Conservation (phyloP, 2,329 filamentous ascomycete genomes). For the Arthrobotrys musiformis region DNA sequence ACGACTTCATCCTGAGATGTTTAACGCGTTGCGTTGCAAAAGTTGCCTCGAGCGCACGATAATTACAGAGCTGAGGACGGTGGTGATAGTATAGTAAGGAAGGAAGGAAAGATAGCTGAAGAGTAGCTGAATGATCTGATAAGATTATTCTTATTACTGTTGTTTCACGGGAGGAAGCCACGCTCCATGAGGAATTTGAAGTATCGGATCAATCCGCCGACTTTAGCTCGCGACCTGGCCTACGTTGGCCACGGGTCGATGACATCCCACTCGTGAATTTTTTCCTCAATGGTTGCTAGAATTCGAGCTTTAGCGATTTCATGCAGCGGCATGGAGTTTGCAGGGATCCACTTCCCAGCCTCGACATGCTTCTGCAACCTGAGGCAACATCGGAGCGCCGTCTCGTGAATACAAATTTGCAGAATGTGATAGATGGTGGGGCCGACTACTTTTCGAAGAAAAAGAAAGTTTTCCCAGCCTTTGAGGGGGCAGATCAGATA, state of each 20-base stretch:
- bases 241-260: constrained; percentile 6
- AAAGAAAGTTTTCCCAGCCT: constrained; percentile 30
- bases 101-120: constrained; percentile 16
- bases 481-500: constrained; percentile 43
- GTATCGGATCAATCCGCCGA: constrained; percentile 42
- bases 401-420: constrained; percentile 8
- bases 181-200: constrained; percentile 4
- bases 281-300: constrained; percentile 12
- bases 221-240: constrained; percentile 9
- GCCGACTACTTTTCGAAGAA: background rate
- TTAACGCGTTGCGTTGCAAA: constrained; percentile 36
- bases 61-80: background rate
- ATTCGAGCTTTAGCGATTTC: constrained; percentile 28
- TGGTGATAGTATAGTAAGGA: constrained; percentile 8
- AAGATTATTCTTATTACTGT: constrained; percentile 56
- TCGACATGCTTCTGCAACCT: constrained; percentile 12
- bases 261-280: constrained; percentile 26
- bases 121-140: constrained; percentile 52
- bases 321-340: constrained; percentile 32
- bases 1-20: constrained; percentile 37
- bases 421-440: constrained; percentile 27
- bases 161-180: constrained; percentile 4
- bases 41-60: background rate
- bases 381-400: constrained; percentile 24
- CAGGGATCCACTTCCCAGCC: constrained; percentile 27